These are phyloP conservation scores for Rutstroemia sydowiana DNA, from an alignment of 2,329 filamentous ascomycete genomes.

Conservation along the genomic window DNA sequence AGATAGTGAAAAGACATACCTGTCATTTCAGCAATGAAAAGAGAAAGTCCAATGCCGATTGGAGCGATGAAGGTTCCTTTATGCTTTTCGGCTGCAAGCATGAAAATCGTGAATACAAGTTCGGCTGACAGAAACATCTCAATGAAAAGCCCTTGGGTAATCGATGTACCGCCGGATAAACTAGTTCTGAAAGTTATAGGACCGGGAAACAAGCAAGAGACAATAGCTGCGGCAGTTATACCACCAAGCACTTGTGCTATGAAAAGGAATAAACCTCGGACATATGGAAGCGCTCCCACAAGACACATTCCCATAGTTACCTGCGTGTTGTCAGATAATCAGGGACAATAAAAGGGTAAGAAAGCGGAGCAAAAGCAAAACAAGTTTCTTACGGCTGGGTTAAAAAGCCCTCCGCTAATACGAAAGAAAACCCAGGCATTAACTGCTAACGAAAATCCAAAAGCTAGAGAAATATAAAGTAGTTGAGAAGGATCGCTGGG, in stretches of 20 bases:
- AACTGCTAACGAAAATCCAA: slow-evolving; percentile 35
- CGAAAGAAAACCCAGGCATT: slow-evolving; percentile 50
- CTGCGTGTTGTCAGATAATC: slow-evolving; percentile 29
- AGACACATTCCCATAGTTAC: slow-evolving; percentile 34
- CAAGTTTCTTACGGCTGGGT: slow-evolving; percentile 33
- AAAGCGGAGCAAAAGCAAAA: neutral
- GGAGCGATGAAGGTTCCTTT: slow-evolving; percentile 41
- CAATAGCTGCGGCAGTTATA: slow-evolving; percentile 35
- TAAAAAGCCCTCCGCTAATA: slow-evolving; percentile 44
- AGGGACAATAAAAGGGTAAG: neutral
- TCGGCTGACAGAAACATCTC: slow-evolving; percentile 42
- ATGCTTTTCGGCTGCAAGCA: slow-evolving; percentile 44
- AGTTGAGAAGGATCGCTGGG: slow-evolving; percentile 34
- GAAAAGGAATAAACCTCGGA: slow-evolving; percentile 29
- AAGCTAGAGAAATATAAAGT: slow-evolving; percentile 26
- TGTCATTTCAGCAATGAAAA: slow-evolving; percentile 39
- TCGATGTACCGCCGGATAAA: slow-evolving; percentile 33
- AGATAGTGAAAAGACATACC: neutral
- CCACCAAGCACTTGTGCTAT: slow-evolving; percentile 31
- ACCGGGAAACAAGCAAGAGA: slow-evolving; percentile 23
- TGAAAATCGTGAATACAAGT: slow-evolving; percentile 43
- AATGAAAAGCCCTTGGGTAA: slow-evolving; percentile 41
- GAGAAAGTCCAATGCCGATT: slow-evolving; percentile 39
- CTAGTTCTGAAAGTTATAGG: slow-evolving; percentile 40
- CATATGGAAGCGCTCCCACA: slow-evolving; percentile 29